These are phyloP conservation scores for Diaporthe sp. DNA, from an alignment of 2,329 filamentous ascomycete species.

Conservation along the genomic window DNA sequence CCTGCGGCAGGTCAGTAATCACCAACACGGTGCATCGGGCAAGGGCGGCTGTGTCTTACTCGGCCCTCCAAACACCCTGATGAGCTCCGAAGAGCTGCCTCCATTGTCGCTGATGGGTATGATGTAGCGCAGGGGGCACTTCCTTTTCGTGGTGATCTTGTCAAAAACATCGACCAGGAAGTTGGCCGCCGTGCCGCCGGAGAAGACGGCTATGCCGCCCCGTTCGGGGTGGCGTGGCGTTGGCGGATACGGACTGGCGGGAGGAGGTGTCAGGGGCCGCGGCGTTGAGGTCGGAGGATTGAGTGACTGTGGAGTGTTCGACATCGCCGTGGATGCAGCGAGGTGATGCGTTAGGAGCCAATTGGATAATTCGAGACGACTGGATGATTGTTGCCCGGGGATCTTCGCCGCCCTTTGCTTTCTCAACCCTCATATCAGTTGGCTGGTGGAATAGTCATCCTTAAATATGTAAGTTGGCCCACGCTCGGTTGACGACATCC, in stretches of 20 bases:
- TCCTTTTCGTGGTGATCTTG: conserved; percentile 69
- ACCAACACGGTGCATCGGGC: not conserved
- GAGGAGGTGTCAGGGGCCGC: conserved; percentile 16
- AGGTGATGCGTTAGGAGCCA: not conserved
- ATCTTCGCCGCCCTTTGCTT: not conserved
- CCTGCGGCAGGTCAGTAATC: conserved; percentile 36
- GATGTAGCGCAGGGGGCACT: conserved; percentile 80
- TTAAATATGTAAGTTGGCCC: not conserved
- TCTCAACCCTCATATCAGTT: not conserved
- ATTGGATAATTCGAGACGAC: not conserved
- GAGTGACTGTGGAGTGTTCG: conserved; percentile 1
- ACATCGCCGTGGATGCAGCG: not conserved
- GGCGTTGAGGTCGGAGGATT: conserved; percentile 18
- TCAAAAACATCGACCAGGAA: conserved; percentile 92
- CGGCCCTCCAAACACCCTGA: conserved; percentile 93
- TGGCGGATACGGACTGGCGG: conserved; percentile 17
- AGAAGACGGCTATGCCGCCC: conserved; percentile 82
- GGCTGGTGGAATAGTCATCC: conserved; percentile 3
- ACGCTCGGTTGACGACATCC: conserved; percentile 4
- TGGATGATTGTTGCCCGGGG: not conserved
- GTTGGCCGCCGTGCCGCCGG: conserved; percentile 93
- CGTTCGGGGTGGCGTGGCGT: conserved; percentile 25
- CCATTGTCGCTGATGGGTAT: conserved; percentile 98
- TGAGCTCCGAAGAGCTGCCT: conserved; percentile 91
- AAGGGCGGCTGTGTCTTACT: conserved; percentile 59